Evolutionary conservation across 495 filamentous ascomycete species (phyloP).

Genomic region (Bathelium albidoporum): DNA sequence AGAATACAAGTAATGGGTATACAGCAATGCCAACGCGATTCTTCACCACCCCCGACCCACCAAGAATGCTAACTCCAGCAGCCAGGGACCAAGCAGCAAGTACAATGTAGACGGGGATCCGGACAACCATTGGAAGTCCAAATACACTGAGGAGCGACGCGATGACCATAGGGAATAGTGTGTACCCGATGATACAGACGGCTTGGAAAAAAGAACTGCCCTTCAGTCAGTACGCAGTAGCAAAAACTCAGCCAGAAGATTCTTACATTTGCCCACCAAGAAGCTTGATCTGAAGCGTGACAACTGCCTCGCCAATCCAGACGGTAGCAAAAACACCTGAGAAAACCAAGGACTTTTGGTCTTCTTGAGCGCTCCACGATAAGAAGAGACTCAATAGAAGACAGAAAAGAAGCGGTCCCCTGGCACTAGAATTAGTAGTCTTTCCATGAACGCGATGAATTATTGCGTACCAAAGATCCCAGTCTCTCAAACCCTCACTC

Average conservation of each 20-base stretch:
- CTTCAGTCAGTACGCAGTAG: slow-evolving; percentile 8
- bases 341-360: slow-evolving; percentile 82
- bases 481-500: slow-evolving; percentile 80
- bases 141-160: slow-evolving; percentile 82
- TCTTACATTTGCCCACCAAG: slow-evolving; percentile 95
- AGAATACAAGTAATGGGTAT: slow-evolving; percentile 93
- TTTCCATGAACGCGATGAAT: background rate
- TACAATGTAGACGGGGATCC: slow-evolving; percentile 82
- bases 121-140: slow-evolving; percentile 58
- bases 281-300: slow-evolving; percentile 97
- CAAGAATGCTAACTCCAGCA: slow-evolving; percentile 89
- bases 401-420: slow-evolving; percentile 88
- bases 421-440: slow-evolving; percentile 24
- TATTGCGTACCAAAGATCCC: slow-evolving; percentile 75
- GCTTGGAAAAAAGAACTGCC: slow-evolving; percentile 91
- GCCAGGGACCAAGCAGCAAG: slow-evolving; percentile 87
- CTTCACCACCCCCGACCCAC: slow-evolving; percentile 86
- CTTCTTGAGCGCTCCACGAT: slow-evolving; percentile 59
- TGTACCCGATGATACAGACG: slow-evolving; percentile 96
- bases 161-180: slow-evolving; percentile 94
- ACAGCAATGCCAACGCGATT: slow-evolving; percentile 93
- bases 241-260: background rate
- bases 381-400: slow-evolving; percentile 76
- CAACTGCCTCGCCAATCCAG: slow-evolving; percentile 93
- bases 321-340: slow-evolving; percentile 92